These are phyloP conservation scores for Epichloe gansuensis DNA, from an alignment of 2,329 filamentous ascomycete species.

Conservation along the genomic window DNA sequence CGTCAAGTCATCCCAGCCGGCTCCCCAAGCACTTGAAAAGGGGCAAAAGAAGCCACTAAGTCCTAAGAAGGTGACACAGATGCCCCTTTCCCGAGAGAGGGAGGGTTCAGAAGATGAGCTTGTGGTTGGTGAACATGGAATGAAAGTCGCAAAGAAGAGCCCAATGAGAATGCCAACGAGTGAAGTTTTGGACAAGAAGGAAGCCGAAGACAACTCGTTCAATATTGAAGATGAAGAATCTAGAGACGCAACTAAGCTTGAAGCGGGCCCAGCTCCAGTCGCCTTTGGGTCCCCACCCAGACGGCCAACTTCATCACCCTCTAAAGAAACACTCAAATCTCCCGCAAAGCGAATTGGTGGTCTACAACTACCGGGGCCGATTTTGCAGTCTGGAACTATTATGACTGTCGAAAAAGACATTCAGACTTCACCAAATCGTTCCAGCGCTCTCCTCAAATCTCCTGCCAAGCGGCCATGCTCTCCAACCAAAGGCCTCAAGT, in stretches of 20 bases:
- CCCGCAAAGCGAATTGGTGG: constrained; percentile 35
- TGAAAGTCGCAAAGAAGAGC: not conserved
- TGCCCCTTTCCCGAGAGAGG: constrained; percentile 32
- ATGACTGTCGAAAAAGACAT: constrained; percentile 7
- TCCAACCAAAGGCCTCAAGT: constrained; percentile 26
- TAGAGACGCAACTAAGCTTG: constrained; percentile 3
- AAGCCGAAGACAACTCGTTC: not conserved
- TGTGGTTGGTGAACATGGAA: constrained; percentile 30
- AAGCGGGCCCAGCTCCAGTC: constrained; percentile 2
- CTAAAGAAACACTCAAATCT: constrained; percentile 42
- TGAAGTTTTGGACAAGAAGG: not conserved
- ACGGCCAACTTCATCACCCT: constrained; percentile 36
- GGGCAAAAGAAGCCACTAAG: constrained; percentile 39
- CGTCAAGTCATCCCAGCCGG: constrained; percentile 16
- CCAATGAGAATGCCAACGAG: constrained; percentile 9
- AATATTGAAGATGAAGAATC: constrained; percentile 8
- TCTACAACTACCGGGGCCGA: constrained; percentile 20
- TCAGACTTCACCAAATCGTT: constrained; percentile 23
- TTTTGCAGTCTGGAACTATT: constrained; percentile 14
- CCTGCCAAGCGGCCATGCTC: constrained; percentile 38
- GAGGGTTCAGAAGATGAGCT: constrained; percentile 47
- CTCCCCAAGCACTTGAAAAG: constrained; percentile 6
- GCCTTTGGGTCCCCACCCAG: constrained; percentile 42
- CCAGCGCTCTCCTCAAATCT: constrained; percentile 29
- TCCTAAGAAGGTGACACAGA: constrained; percentile 52